Evolutionary conservation across 345 rosid genomes (phyloP).

Genomic region (Aquilaria sinensis): DNA sequence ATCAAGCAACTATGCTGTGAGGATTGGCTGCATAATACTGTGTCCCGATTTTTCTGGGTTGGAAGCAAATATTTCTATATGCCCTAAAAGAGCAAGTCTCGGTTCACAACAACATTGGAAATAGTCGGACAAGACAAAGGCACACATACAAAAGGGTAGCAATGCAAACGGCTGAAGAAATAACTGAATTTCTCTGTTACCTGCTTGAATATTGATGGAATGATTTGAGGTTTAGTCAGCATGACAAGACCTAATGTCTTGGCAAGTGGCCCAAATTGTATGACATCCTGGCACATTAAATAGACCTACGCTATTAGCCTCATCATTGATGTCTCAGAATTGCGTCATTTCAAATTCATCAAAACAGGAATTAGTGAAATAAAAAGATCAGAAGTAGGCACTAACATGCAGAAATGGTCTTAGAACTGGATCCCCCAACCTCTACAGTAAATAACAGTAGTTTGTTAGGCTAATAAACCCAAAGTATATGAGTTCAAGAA

Average conservation of each 20-base stretch:
- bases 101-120: no score
- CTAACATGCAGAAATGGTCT: constrained; percentile 90
- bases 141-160: no score
- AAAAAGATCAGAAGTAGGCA: neutral
- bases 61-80: no score
- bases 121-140: no score
- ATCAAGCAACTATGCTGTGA: no score
- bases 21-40: no score
- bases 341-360: neutral
- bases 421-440: constrained; percentile 75
- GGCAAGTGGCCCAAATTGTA: constrained; percentile 79
- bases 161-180: no score
- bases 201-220: constrained; percentile 84
- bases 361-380: neutral
- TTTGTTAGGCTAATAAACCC: constrained; percentile 9
- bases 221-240: constrained; percentile 74
- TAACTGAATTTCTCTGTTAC: constrained; percentile 21
- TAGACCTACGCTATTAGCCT: constrained; percentile 3
- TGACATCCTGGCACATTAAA: constrained; percentile 49
- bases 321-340: neutral
- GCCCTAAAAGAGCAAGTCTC: no score
- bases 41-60: no score
- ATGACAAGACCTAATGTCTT: constrained; percentile 94
- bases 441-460: constrained; percentile 31
- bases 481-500: neutral